phyloP scores from a whole-genome alignment of 108 stramenopile species.

The Nitzschia sp. region DNA sequence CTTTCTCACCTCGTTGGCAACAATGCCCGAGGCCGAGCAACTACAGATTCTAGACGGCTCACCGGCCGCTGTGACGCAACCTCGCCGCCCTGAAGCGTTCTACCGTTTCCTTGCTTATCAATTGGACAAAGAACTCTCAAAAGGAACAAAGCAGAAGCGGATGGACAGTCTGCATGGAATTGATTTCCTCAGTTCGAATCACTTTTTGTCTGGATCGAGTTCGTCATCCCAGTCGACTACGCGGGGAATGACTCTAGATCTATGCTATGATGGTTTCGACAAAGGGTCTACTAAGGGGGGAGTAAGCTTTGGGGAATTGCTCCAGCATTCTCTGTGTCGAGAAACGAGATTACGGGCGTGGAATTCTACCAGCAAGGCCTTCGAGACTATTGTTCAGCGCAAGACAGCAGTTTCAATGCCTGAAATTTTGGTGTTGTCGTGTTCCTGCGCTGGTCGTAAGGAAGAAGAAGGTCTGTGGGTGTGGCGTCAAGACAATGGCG shows the following conservation, averaged over 20 bases:
- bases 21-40: constrained; percentile 73
- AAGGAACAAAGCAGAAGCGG: constrained; percentile 34
- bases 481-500: constrained; percentile 49
- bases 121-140: constrained; percentile 63
- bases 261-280: constrained; percentile 61
- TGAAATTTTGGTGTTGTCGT: constrained; percentile 62
- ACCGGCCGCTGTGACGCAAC: constrained; percentile 61
- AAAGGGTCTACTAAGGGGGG: constrained; percentile 19
- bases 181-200: constrained; percentile 68
- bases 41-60: constrained; percentile 79
- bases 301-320: constrained; percentile 60
- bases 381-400: constrained; percentile 83
- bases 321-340: constrained; percentile 70
- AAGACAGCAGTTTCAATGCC: constrained; percentile 74
- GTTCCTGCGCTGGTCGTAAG: constrained; percentile 72
- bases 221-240: constrained; percentile 55
- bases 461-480: constrained; percentile 61
- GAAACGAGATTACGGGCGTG: constrained; percentile 80
- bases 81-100: constrained; percentile 79
- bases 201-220: constrained; percentile 55
- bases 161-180: constrained; percentile 74
- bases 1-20: constrained; percentile 60
- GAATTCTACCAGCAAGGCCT: constrained; percentile 57
- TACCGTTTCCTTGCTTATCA: constrained; percentile 82
- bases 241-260: constrained; percentile 64